Evolutionary conservation across 192 early-diverging fungal species (phyloP), one percentile per base, ranked within the genome.

Genomic region (Backusella tarrabulga): DNA sequence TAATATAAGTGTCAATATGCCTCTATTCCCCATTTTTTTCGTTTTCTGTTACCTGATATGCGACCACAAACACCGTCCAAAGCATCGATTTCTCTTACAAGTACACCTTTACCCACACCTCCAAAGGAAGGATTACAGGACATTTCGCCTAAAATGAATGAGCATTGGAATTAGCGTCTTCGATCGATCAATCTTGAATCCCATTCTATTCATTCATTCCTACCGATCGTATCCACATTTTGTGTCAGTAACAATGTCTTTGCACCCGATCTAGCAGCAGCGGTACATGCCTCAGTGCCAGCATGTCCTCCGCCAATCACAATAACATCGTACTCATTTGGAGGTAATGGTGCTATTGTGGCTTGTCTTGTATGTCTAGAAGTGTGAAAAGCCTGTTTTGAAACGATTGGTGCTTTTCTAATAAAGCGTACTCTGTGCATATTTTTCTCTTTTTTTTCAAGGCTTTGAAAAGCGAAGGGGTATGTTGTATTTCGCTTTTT

Each of bases 51-150:
- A 84, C 85, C 85, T 15, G 92, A 90, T 75, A 94, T 92, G 21
- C 87, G 84, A 17, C 91, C 92, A 77, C 94, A 95, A n/a, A 95
- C 86, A 52, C 94, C 94, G 78, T 94, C 94, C 82, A 95, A 79
- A 14, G 94, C 94, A 77, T 95, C 94, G 17, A 95, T 87, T 74
- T 95, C 94, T 69, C 88, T 84, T 23, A 95, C 92, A 32, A 95
- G 81, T 17, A 90, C 85, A n/a, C 94, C 94, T 75, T 95, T 95
- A 5, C 94, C 94, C 7, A 95, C 88, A 5, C 94, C 94, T 46
- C 94, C 94, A 85, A 95, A 94, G 0, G 94, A 94, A 34, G 94
- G 94, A 75, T 95, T 95, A 78, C 94, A 95, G 17, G 94, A 95
- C 93, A 95, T 92, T 78, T 95, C 94, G 26, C 94, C 88, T 89